Conservation (phyloP, 2,329 filamentous ascomycete species). For the Aureobasidium namibiae region DNA sequence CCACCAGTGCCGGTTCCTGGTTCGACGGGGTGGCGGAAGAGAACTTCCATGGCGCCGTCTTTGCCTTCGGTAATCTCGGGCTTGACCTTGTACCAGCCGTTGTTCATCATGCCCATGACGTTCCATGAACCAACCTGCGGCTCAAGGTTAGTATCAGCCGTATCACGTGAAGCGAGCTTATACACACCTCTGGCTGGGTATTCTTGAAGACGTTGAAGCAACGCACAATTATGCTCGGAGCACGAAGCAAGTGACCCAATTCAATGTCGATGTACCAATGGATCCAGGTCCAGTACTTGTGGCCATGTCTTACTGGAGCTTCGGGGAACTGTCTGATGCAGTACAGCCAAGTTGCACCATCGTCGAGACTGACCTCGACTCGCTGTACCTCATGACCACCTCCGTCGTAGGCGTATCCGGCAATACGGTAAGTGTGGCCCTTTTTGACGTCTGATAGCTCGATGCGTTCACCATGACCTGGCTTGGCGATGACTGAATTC, state of each 20-base stretch:
- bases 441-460: conserved; percentile 29
- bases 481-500: conserved; percentile 41
- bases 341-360: conserved; percentile 41
- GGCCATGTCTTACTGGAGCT: conserved; percentile 42
- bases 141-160: not conserved
- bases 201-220: conserved; percentile 45
- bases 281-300: conserved; percentile 48
- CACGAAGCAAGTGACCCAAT: conserved; percentile 35
- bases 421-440: conserved; percentile 36
- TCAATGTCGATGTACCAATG: conserved; percentile 46
- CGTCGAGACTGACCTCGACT: conserved; percentile 43
- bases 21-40: conserved; percentile 41
- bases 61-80: conserved; percentile 30
- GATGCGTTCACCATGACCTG: conserved; percentile 39
- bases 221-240: conserved; percentile 37
- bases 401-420: conserved; percentile 44
- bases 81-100: conserved; percentile 42
- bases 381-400: conserved; percentile 42
- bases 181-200: conserved; percentile 36
- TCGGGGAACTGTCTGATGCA: conserved; percentile 43
- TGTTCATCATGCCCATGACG: conserved; percentile 49
- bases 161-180: not conserved
- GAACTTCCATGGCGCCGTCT: conserved; percentile 25
- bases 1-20: conserved; percentile 31
- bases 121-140: conserved; percentile 34